Percentiles rank a stretch among this genome's conserved stretches.
Conservation (phyloP, 371 early-diverging fungal species). For the Vairimorpha necatrix region DNA sequence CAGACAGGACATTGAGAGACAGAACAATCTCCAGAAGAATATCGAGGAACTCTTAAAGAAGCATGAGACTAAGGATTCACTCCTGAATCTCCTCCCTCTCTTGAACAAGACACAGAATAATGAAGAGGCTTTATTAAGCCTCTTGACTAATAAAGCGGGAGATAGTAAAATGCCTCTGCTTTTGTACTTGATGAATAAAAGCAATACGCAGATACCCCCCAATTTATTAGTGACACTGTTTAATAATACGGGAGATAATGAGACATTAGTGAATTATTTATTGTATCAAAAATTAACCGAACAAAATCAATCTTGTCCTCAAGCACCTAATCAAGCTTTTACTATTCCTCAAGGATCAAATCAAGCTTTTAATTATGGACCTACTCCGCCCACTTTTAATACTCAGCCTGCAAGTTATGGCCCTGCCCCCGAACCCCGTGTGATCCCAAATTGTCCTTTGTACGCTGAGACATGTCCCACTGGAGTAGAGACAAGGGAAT, state of each 20-base stretch:
- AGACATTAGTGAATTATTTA: not conserved
- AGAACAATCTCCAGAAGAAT: not conserved
- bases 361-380: not conserved
- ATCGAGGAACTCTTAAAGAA: not conserved
- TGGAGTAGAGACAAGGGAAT: not conserved
- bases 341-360: not conserved
- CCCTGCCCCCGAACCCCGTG: not conserved
- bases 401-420: not conserved
- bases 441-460: not conserved
- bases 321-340: not conserved
- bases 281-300: not conserved
- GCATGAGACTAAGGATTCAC: not conserved
- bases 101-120: not conserved
- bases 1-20: not conserved
- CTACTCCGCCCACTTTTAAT: not conserved
- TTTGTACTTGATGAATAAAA: not conserved
- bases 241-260: not conserved
- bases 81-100: not conserved
- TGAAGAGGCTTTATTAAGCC: not conserved
- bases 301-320: not conserved
- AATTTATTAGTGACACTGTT: not conserved
- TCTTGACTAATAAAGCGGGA: not conserved
- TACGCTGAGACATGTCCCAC: not conserved
- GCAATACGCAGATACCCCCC: not conserved
- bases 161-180: not conserved